phyloP scores from a whole-genome alignment of 495 filamentous ascomycete genomes.

The Annulohypoxylon maeteangense region DNA sequence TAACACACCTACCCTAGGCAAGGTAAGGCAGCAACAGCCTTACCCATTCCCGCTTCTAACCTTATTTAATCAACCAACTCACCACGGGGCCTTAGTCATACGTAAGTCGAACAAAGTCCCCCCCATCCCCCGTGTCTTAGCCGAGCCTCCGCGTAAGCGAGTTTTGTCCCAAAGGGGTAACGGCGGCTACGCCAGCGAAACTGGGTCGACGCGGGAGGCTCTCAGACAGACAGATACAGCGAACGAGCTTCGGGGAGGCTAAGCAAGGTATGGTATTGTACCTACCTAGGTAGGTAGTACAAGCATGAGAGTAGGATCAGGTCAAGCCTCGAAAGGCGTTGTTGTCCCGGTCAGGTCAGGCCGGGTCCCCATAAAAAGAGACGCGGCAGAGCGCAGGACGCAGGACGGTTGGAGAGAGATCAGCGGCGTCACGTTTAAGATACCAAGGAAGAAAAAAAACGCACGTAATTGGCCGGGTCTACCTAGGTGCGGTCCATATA shows the following conservation, averaged over 20 bases:
- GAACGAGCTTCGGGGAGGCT: background rate
- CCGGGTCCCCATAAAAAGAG: slow-evolving; percentile 25
- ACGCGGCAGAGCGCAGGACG: background rate
- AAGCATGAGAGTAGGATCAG: slow-evolving; percentile 6
- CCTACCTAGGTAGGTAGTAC: slow-evolving; percentile 2
- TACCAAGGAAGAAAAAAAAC: too few relatives aligned
- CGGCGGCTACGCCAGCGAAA: background rate
- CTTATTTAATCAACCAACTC: background rate
- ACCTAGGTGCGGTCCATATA: slow-evolving; percentile 25
- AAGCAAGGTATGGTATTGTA: background rate
- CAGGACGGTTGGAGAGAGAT: slow-evolving; percentile 11
- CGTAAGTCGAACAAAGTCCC: background rate
- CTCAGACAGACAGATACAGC: background rate
- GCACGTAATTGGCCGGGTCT: slow-evolving; percentile 13
- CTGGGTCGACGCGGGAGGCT: background rate
- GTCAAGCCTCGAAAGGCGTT: background rate
- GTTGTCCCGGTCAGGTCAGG: slow-evolving; percentile 8
- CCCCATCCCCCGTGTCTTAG: background rate
- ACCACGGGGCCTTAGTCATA: background rate
- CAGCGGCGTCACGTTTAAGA: slow-evolving; percentile 8
- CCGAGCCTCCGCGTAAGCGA: slow-evolving; percentile 1
- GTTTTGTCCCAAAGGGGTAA: background rate
- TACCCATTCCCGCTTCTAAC: background rate
- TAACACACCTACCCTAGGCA: background rate
- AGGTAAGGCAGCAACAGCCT: slow-evolving; percentile 2